Evolutionary conservation across 768 basidiomycete species (phyloP).

Genomic region (Cubamyces sp.): DNA sequence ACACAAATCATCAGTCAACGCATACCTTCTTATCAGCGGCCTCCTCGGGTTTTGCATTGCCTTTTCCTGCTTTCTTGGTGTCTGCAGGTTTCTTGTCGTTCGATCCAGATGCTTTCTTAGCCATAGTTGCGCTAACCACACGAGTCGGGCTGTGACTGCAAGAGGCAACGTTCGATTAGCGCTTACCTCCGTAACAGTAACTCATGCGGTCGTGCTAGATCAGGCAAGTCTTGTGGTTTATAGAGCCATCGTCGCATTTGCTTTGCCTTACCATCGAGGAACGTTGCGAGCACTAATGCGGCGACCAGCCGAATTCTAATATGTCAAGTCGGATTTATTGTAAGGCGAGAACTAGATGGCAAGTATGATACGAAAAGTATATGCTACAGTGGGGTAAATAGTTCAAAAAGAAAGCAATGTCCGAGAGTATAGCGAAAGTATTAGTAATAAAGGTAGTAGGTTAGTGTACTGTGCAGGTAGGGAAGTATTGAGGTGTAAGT

Average conservation of each 20-base stretch:
- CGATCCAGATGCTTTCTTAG: slow-evolving; percentile 26
- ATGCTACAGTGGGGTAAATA: slow-evolving; percentile 5
- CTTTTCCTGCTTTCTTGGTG: slow-evolving; percentile 42
- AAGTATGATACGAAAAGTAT: background rate
- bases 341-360: background rate
- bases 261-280: too few relatives aligned
- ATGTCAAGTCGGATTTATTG: too few relatives aligned
- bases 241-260: too few relatives aligned
- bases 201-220: background rate
- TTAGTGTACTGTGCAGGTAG: background rate
- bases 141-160: background rate
- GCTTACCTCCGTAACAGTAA: background rate
- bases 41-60: slow-evolving; percentile 23
- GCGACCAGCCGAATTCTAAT: too few relatives aligned
- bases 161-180: background rate
- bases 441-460: background rate
- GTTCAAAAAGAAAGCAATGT: background rate
- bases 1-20: background rate
- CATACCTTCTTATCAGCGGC: slow-evolving; percentile 21
- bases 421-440: background rate
- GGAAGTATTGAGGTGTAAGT: background rate
- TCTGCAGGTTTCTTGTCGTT: slow-evolving; percentile 40
- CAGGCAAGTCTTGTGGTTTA: slow-evolving; percentile 1
- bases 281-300: too few relatives aligned
- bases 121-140: slow-evolving; percentile 11